Base-by-base conservation (phyloP, 495 filamentous ascomycete species). In the Aspergillus heteromorphus region DNA sequence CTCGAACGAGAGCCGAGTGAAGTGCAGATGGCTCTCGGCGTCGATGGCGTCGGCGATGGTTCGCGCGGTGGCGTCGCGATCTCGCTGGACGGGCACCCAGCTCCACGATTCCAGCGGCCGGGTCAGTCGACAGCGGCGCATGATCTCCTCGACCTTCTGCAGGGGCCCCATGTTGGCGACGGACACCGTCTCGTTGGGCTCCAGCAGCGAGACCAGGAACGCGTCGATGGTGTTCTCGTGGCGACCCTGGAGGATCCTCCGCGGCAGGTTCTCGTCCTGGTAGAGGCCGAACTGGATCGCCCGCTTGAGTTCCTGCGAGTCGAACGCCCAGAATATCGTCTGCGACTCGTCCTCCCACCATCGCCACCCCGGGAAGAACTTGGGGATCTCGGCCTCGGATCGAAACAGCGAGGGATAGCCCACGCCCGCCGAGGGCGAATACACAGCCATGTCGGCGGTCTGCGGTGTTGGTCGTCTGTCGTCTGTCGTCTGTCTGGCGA, bases 341-440 rank as follows among this genome's bases (percentile, higher is more conserved):
- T 60, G 64, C 0, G 72, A 70, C 43, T 76, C 72, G 40, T 74
- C 73, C 49, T 75, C 73, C 73, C 73, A 76, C 70, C 71, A 76
- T 38, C 66, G 67, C 43, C 71, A 75, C 0, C 58, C 18, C 4
- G 63, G 42, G 18, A 48, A 60, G 49, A 72, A 71, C 8, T 55
- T 61, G 18, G 73, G 71, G 9, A 70, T 54, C 48, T 76, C 73
- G 1, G 60, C 36, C 31, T 55, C 45, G 5, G 61, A 23, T 23
- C 60, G 62, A 59, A 75, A 76, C 4, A 75, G 48, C 34, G 63
- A 59, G 16, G 60, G 69, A 47, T 73, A 74, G 13, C 25, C 53
- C 7, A 42, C 36, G 20, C 52, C 34, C 13, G 55, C 30, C 38
- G 49, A 48, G 0, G 53, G 18, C 45, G 56, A 40, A 45, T 36